Evolutionary conservation across 1,284 basidiomycete genomes (phyloP).

Genomic region (Schizophyllum commune): DNA sequence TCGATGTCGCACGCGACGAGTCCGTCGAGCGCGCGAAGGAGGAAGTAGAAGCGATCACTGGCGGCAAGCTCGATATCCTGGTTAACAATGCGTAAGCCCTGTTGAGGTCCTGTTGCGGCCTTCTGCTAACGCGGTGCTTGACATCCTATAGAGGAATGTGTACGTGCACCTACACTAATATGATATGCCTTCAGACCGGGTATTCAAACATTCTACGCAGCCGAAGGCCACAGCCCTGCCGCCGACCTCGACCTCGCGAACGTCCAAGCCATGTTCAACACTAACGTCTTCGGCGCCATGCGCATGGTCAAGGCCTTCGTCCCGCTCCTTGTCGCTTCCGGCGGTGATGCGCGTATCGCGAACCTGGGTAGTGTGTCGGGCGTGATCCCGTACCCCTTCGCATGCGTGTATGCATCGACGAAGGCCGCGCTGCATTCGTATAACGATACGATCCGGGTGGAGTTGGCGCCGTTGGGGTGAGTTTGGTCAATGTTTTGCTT

Average conservation of each 20-base stretch:
- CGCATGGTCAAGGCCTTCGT: conserved; percentile 23
- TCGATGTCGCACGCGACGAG: conserved; percentile 22
- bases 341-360: conserved; percentile 19
- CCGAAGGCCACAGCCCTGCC: conserved; percentile 5
- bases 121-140: neutral
- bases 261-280: conserved; percentile 16
- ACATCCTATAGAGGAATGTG: neutral
- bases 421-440: conserved; percentile 20
- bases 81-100: conserved; percentile 25
- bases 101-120: neutral
- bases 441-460: conserved; percentile 17
- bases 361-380: conserved; percentile 20
- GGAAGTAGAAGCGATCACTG: conserved; percentile 15
- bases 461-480: conserved; percentile 18
- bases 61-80: conserved; percentile 23
- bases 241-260: conserved; percentile 16
- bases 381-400: conserved; percentile 20
- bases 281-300: conserved; percentile 22
- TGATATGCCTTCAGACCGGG: neutral
- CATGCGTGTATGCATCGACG: conserved; percentile 16
- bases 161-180: neutral
- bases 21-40: conserved; percentile 14
- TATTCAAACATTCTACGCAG: neutral
- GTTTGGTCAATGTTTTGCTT: neutral
- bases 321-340: conserved; percentile 18